Evolutionary conservation across 176 grass and related monocot genomes (phyloP), one percentile per base, ranked within the genome.

Genomic region (Eleusine indica): DNA sequence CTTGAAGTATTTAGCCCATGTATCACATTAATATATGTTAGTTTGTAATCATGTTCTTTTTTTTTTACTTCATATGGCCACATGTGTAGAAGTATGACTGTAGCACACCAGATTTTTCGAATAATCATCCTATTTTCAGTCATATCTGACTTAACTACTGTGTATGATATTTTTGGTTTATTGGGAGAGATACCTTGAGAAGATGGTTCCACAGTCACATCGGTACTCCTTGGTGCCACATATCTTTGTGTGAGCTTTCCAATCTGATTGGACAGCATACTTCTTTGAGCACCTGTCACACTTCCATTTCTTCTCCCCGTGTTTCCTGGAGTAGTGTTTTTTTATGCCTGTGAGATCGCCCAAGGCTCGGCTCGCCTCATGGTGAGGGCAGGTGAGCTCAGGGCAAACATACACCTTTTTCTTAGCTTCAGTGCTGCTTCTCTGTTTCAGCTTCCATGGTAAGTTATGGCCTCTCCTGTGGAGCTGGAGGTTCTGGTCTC

Each of bases 221-320:
- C 87, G 87, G 66, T 92, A 89, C 51, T 92, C 91, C 77, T 89
- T 89, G 0, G 91, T 89, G 49, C 87, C 91, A 51, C 91, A 92
- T 84, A 87, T 87, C 87, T 92, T 92, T n/a, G 84, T 82, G 70
- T 92, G 91, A 64, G 87, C 91, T 81, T 92, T 92, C 91, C 91
- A 92, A 39, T 92, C 91, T 3, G 91, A 92, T 40, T 92, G 91
- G 25, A 92, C 91, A 29, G 91, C 91, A 56, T 92, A 92, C 77
- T 89, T 92, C 81, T 92, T 92, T 68, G 91, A 92, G 66, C 91
- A 92, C 9, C 85, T 84, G 16, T 92, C 84, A 16, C 91, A 92
- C 81, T 92, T 92, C 91, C 91, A 92, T 44, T 92, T 92, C 87
- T 92, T 92, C 87, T 92, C 91, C 7, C 91, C 91, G 63, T 92